These are phyloP conservation scores for Lasiosphaeris hirsuta DNA, from an alignment of 495 filamentous ascomycete genomes.

Conservation along the genomic window DNA sequence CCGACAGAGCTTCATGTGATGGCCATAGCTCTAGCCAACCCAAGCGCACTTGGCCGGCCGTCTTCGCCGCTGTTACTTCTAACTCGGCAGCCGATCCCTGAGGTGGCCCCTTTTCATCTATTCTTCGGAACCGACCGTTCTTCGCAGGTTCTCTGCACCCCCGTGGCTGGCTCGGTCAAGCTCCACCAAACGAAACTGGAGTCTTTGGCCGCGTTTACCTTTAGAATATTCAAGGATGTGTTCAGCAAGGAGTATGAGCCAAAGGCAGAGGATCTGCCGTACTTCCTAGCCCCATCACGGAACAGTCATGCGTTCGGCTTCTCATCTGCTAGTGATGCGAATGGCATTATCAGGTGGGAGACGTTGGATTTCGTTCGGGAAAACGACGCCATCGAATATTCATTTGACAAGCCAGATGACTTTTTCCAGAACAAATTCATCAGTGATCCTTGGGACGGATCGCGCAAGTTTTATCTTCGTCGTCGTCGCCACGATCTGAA, in stretches of 20 bases:
- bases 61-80: conserved; percentile 69
- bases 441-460: conserved; percentile 72
- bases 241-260: conserved; percentile 82
- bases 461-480: conserved; percentile 54
- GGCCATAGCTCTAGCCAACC: conserved; percentile 58
- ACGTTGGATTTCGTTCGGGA: conserved; percentile 50
- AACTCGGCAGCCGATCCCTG: conserved; percentile 62
- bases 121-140: conserved; percentile 60
- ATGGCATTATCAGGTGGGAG: conserved; percentile 63
- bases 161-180: conserved; percentile 35
- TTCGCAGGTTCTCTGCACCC: conserved; percentile 52
- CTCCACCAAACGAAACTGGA: conserved; percentile 39
- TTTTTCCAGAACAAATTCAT: conserved; percentile 64
- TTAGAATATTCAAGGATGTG: conserved; percentile 75
- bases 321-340: conserved; percentile 13
- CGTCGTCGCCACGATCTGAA: conserved; percentile 45
- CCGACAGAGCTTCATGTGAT: conserved; percentile 62
- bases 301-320: conserved; percentile 29
- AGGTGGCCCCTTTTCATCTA: conserved; percentile 65
- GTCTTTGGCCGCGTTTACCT: conserved; percentile 63
- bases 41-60: conserved; percentile 53
- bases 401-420: conserved; percentile 45
- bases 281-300: conserved; percentile 74
- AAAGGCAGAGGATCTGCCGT: conserved; percentile 64
- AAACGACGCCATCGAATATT: conserved; percentile 51